Evolutionary conservation across 1,284 basidiomycete species (phyloP).

Genomic region (Microbotryum saponariae): DNA sequence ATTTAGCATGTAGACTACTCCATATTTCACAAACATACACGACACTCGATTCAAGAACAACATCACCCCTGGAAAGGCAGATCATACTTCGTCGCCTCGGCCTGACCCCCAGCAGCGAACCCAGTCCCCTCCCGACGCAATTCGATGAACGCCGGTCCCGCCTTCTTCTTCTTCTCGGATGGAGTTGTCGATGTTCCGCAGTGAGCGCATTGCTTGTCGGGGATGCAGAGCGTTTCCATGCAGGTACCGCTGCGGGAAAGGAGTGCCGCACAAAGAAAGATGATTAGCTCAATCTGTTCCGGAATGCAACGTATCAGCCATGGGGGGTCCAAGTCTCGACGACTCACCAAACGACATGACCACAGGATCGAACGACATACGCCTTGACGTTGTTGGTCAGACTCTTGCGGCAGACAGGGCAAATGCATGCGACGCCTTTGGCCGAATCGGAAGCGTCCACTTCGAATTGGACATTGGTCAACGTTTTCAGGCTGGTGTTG

Average conservation of each 20-base stretch:
- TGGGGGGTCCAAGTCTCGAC: not conserved
- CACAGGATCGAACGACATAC: slow-evolving; percentile 41
- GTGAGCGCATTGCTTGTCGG: slow-evolving; percentile 31
- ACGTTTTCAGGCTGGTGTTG: slow-evolving; percentile 47
- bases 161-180: slow-evolving; percentile 24
- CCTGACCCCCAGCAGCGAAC: slow-evolving; percentile 31
- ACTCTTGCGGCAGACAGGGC: slow-evolving; percentile 78
- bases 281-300: not conserved
- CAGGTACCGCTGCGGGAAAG: slow-evolving; percentile 23
- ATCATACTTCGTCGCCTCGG: slow-evolving; percentile 31
- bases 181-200: slow-evolving; percentile 20
- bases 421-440: slow-evolving; percentile 55
- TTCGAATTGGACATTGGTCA: slow-evolving; percentile 40
- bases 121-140: slow-evolving; percentile 34
- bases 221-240: slow-evolving; percentile 33
- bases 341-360: slow-evolving; percentile 33
- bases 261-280: not conserved
- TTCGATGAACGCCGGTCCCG: slow-evolving; percentile 17
- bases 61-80: slow-evolving; percentile 32
- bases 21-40: too few species aligned
- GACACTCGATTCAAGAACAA: too few species aligned
- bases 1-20: too few species aligned
- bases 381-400: slow-evolving; percentile 68
- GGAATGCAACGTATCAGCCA: not conserved
- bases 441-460: slow-evolving; percentile 43